These are phyloP conservation scores for Westerdykella aurantiaca DNA, from an alignment of 2,329 filamentous ascomycete genomes.

Conservation along the genomic window DNA sequence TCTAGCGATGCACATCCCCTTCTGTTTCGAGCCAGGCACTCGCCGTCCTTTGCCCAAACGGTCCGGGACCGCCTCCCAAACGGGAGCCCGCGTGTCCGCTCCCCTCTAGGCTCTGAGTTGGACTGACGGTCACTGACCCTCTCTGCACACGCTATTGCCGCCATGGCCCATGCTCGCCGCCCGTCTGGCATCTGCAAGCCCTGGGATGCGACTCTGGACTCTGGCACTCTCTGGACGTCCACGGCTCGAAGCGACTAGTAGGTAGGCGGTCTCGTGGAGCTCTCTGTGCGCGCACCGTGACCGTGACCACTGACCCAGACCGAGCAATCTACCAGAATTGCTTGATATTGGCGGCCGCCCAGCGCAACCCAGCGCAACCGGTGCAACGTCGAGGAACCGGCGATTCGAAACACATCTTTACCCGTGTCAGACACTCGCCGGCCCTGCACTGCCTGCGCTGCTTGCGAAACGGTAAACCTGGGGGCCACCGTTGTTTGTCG, in stretches of 20 bases:
- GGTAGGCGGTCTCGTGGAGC: background rate
- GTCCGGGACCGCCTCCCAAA: background rate
- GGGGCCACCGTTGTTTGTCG: slow-evolving; percentile 22
- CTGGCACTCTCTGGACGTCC: too few species aligned
- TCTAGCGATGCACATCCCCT: background rate
- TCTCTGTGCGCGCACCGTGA: background rate
- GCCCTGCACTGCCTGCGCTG: slow-evolving; percentile 8
- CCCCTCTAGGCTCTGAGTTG: too few species aligned
- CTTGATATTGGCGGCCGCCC: slow-evolving; percentile 26
- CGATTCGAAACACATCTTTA: slow-evolving; percentile 29
- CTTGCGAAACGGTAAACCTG: slow-evolving; percentile 24
- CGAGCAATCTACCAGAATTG: slow-evolving; percentile 28
- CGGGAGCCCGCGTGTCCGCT: too few species aligned
- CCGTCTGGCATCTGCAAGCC: too few species aligned
- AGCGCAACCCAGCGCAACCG: slow-evolving; percentile 15
- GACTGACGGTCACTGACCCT: too few species aligned
- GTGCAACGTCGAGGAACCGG: slow-evolving; percentile 23
- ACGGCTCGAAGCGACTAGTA: too few species aligned
- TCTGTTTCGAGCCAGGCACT: too few species aligned
- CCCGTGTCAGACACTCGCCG: slow-evolving; percentile 6
- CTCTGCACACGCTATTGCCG: too few species aligned
- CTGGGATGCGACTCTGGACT: too few species aligned
- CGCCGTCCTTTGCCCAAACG: background rate
- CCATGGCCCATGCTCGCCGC: too few species aligned
- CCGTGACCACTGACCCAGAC: slow-evolving; percentile 2